Base-by-base conservation (phyloP, 106 monocot genomes). In the Acanthochlamys bracteata region DNA sequence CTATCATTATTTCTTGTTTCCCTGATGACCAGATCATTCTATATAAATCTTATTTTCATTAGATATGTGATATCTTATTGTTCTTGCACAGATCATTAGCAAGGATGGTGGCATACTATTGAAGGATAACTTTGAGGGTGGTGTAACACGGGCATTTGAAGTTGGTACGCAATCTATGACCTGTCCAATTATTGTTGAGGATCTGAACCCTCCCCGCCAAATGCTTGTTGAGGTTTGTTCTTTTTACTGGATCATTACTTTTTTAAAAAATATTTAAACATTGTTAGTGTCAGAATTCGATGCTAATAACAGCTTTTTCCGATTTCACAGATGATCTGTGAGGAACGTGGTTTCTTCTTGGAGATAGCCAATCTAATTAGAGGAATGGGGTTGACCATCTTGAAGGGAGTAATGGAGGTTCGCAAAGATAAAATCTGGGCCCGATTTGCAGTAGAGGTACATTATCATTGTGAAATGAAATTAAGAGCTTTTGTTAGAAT, bases 391-490 rank as follows among this genome's bases (percentile, higher is more conserved):
- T 66, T 96, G 85, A 90, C 96, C 54, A 96, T 96, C 42, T 66
- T 96, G 72, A 96, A 88, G 66, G 96, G 90, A 20, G 82, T 88
- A 17, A 96, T 91, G 87, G 90, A 96, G 79, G 76, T 71, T 52
- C 84, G 78, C 4, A 82, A 83, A 43, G 68, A 75, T 61, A 90
- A 96, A 60, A 66, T 96, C 41, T 96, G 96, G 90, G 90, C 96
- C n/a, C 79, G 88, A 14, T 96, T 90, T 75, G 78, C 85, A 11
- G 88, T 91, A 10, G 96, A 96, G 96, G 96, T 91, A 85, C 41
- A 49, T 49, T 10, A 33, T 33, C 33, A 33, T 33, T 33, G 33
- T 33, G 33, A 33, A 3, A 33, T 33, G 33, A 33, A 33, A 33
- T 33, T 33, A 33, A 33, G 33, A 33, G 6, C 6, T 33, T 33